Base-by-base conservation (phyloP, 2,329 filamentous ascomycete species). In the Alternaria panax region DNA sequence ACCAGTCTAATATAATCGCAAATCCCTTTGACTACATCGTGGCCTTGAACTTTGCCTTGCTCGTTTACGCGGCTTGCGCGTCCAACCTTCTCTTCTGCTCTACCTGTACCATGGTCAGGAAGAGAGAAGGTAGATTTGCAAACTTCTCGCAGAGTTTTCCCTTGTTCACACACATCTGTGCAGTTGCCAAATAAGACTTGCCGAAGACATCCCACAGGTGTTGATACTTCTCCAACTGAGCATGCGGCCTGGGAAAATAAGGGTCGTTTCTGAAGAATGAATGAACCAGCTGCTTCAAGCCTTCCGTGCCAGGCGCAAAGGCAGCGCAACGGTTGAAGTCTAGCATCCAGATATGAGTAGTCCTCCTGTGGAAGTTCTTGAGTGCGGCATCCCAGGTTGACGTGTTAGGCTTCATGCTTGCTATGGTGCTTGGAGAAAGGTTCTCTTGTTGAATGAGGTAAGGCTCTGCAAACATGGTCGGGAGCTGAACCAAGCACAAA, bases 261-360 rank as follows among this genome's bases (percentile, higher is more conserved):
- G 81, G 83, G 55, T 86, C 83, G 54, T 86, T 86, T 4, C 73
- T 66, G 66, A 76, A 80, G 51, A 84, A 86, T 0, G 78, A 78
- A 4, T 60, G 59, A 0, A 78, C 80, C 1, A 82, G 82, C 27
- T 78, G 73, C 8, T 75, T 50, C 0, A 85, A 63, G 0, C 82
- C 82, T 0, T 72, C 34, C 22, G 30, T 24, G 8, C 22, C 20
- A 8, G 16, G 25, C 34, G 40, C 79, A 87, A 59, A 81, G 85
- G 63, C 72, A 87, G 50, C 63, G 83, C 86, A 69, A 86, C 86
- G 30, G 81, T 87, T 71, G 82, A 88, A 78, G 86, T 89, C 80
- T 85, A 89, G 81, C 12, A 75, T 34, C 71, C 71, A 75, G 7
- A 74, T 22, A 22, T 46, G 38, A 2, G 55, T 58, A 7, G 24